A percentile compares a stretch with the other conserved stretches of the same genome.
Evolutionary conservation across 192 early-diverging fungal genomes (phyloP).

Genomic region (Entomortierella parvispora): DNA sequence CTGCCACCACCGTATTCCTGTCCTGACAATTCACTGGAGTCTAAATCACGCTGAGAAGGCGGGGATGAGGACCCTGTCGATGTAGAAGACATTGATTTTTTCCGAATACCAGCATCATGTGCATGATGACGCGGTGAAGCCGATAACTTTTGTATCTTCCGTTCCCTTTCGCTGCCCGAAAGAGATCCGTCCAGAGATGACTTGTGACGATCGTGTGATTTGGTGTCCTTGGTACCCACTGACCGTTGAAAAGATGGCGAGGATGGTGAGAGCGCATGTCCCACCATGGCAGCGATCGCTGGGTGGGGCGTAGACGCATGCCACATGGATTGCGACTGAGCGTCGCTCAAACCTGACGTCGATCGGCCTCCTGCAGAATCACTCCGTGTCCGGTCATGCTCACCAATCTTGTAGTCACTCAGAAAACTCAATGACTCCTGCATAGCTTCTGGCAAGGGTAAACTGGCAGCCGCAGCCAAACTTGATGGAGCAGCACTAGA

Average conservation of each 20-base stretch:
- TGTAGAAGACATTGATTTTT: slow-evolving; percentile 17
- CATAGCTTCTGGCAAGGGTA: slow-evolving; percentile 41
- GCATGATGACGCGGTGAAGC: slow-evolving; percentile 38
- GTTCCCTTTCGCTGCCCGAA: slow-evolving; percentile 7
- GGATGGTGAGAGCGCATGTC: slow-evolving; percentile 32
- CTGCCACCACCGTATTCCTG: slow-evolving; percentile 10
- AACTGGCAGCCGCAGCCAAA: slow-evolving; percentile 17
- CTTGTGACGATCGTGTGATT: slow-evolving; percentile 22
- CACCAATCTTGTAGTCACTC: slow-evolving; percentile 37
- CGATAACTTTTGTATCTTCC: slow-evolving; percentile 9
- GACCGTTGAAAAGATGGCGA: slow-evolving; percentile 32
- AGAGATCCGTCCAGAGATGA: slow-evolving; percentile 8
- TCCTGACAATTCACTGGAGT: neutral
- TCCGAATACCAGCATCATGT: slow-evolving; percentile 41
- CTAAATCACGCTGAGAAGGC: slow-evolving; percentile 14
- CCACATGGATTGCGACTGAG: slow-evolving; percentile 21
- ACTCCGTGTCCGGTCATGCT: slow-evolving; percentile 8
- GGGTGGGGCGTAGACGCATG: slow-evolving; percentile 44
- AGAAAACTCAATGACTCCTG: slow-evolving; percentile 50
- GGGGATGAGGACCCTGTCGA: slow-evolving; percentile 27
- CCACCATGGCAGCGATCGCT: slow-evolving; percentile 49
- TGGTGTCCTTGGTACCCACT: neutral
- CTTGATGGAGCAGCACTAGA: neutral
- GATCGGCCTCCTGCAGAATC: slow-evolving; percentile 1
- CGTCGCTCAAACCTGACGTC: slow-evolving; percentile 1